Conservation (phyloP, 192 early-diverging fungal genomes). For the Lunasporangiospora selenospora region DNA sequence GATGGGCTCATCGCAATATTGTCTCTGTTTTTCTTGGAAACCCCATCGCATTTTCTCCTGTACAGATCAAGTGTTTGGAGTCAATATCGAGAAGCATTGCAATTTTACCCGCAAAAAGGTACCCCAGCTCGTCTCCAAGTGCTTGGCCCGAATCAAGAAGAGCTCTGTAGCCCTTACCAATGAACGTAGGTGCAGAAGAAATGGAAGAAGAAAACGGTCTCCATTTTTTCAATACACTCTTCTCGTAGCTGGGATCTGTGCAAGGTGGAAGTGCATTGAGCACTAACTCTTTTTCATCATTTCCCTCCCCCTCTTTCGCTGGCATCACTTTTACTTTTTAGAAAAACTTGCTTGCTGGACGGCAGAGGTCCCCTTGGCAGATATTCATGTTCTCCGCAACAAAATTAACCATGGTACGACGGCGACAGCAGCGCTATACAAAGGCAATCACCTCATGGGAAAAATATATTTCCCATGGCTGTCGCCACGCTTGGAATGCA, state of each 20-base stretch:
- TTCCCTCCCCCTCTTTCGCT: no score
- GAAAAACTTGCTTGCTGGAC: slow-evolving; percentile 70
- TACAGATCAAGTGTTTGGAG: slow-evolving; percentile 79
- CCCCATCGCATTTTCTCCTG: neutral
- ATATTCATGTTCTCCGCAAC: slow-evolving; percentile 69
- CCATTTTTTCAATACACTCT: no score
- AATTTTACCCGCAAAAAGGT: slow-evolving; percentile 63
- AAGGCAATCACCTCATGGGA: no score
- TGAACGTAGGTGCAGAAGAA: slow-evolving; percentile 44
- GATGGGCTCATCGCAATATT: no score
- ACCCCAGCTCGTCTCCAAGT: slow-evolving; percentile 66
- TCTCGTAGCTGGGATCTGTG: no score
- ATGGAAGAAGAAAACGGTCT: no score
- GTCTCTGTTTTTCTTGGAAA: neutral
- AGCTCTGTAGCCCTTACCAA: slow-evolving; percentile 36
- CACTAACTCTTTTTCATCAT: no score
- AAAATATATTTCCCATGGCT: no score
- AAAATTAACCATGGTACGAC: slow-evolving; percentile 67
- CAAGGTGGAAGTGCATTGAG: no score
- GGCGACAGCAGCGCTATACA: no score
- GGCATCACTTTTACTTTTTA: slow-evolving; percentile 8
- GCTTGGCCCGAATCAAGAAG: slow-evolving; percentile 66
- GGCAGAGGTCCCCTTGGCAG: slow-evolving; percentile 58
- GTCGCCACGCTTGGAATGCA: no score
- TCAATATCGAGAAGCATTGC: slow-evolving; percentile 72